Evolutionary conservation across 495 filamentous ascomycete species (phyloP).

Genomic region (Lasiosphaeria miniovina): DNA sequence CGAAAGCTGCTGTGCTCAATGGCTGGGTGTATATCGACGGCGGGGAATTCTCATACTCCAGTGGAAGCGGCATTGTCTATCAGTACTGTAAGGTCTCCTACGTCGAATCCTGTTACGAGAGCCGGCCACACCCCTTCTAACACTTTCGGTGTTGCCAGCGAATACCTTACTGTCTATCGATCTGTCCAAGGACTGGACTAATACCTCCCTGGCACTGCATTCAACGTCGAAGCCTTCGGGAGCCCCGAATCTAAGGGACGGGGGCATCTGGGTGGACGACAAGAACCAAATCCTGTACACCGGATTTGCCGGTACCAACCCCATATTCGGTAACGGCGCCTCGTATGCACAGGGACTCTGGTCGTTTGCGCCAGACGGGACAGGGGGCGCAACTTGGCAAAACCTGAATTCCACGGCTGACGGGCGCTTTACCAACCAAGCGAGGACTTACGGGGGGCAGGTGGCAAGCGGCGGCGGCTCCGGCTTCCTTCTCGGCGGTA

Average conservation of each 20-base stretch:
- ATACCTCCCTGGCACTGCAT: slow-evolving; percentile 11
- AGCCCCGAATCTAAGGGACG: slow-evolving; percentile 14
- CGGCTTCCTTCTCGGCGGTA: slow-evolving; percentile 24
- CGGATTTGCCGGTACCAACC: slow-evolving; percentile 20
- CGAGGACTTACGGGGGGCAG: slow-evolving; percentile 19
- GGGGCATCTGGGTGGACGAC: slow-evolving; percentile 26
- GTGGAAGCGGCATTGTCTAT: slow-evolving; percentile 8
- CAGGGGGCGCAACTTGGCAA: slow-evolving; percentile 17
- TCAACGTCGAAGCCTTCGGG: slow-evolving; percentile 19
- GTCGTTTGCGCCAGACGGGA: slow-evolving; percentile 21
- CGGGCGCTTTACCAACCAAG: slow-evolving; percentile 10
- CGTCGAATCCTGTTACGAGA: background rate
- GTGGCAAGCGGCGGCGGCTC: slow-evolving; percentile 17
- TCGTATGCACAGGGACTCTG: slow-evolving; percentile 18
- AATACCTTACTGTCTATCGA: slow-evolving; percentile 24
- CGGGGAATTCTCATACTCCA: slow-evolving; percentile 22
- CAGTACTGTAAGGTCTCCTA: slow-evolving; percentile 18
- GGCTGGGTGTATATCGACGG: slow-evolving; percentile 25
- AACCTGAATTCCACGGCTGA: slow-evolving; percentile 23
- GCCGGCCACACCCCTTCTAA: background rate
- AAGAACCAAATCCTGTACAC: slow-evolving; percentile 18
- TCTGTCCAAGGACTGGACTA: slow-evolving; percentile 19
- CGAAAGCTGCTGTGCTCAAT: slow-evolving; percentile 21
- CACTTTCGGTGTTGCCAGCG: slow-evolving; percentile 3
- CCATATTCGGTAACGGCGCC: slow-evolving; percentile 14